Conservation (phyloP, 306 rosid species). For the Vachellia collinsii region DNA sequence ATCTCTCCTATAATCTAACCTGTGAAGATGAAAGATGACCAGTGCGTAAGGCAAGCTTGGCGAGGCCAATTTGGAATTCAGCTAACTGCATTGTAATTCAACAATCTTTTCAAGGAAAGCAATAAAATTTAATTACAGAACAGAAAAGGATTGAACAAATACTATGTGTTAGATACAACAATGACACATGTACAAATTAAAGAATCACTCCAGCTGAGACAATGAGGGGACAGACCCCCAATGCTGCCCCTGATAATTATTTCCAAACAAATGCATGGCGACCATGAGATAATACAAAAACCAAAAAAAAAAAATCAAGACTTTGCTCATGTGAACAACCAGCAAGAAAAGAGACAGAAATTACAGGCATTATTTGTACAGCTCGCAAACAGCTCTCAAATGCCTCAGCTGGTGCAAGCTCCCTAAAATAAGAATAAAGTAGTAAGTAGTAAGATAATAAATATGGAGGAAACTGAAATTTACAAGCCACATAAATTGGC, state of each 20-base stretch:
- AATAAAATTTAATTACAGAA: slow-evolving; percentile 19
- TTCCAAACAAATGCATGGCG: slow-evolving; percentile 1
- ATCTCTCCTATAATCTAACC: slow-evolving; percentile 53
- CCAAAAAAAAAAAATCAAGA: slow-evolving; percentile 3
- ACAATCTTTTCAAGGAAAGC: slow-evolving; percentile 24
- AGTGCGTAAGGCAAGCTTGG: slow-evolving; percentile 79
- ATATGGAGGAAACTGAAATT: slow-evolving; percentile 6
- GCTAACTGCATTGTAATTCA: slow-evolving; percentile 65
- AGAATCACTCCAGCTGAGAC: slow-evolving; percentile 6
- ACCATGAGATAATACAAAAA: slow-evolving; percentile 1
- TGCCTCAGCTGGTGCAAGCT: slow-evolving; percentile 72
- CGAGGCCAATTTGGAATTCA: slow-evolving; percentile 91
- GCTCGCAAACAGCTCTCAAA: slow-evolving; percentile 91
- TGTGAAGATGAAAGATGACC: slow-evolving; percentile 85
- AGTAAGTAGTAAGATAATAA: slow-evolving; percentile 19
- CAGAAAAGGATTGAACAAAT: slow-evolving; percentile 12
- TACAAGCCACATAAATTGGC: slow-evolving; percentile 14
- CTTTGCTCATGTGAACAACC: background rate
- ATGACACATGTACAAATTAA: slow-evolving; percentile 3
- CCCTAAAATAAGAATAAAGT: slow-evolving; percentile 47
- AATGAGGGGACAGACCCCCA: slow-evolving; percentile 3
- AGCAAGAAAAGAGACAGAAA: slow-evolving; percentile 32
- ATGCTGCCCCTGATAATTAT: background rate
- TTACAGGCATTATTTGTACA: slow-evolving; percentile 87
- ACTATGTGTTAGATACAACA: slow-evolving; percentile 21